Conservation (phyloP, 257 asterid species). For the Rubia yunnanensis region DNA sequence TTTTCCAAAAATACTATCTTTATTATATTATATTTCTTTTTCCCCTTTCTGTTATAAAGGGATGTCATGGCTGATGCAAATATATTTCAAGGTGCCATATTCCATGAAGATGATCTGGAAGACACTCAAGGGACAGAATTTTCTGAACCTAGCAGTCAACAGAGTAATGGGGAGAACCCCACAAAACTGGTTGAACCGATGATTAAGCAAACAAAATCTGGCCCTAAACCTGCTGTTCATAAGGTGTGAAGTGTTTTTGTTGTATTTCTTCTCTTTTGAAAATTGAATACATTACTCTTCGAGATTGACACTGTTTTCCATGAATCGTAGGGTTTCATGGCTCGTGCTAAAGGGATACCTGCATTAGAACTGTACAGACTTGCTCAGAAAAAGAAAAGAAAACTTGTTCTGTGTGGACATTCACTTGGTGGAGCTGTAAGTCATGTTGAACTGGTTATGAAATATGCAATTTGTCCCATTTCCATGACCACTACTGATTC, state of each 20-base stretch:
- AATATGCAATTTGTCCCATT: background rate
- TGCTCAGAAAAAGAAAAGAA: constrained; percentile 83
- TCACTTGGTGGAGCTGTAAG: constrained; percentile 98
- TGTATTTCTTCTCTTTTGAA: constrained; percentile 13
- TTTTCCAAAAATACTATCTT: constrained; percentile 23
- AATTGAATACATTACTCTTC: background rate
- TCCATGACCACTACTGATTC: constrained; percentile 11
- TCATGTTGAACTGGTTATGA: constrained; percentile 14
- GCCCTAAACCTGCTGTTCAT: constrained; percentile 88
- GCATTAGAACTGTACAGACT: constrained; percentile 91
- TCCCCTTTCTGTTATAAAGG: constrained; percentile 64
- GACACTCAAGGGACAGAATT: constrained; percentile 37
- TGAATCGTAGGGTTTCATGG: constrained; percentile 82
- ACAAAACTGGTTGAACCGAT: constrained; percentile 33
- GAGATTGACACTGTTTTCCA: constrained; percentile 11
- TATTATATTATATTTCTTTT: constrained; percentile 48
- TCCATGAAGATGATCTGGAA: constrained; percentile 60
- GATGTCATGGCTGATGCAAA: constrained; percentile 99
- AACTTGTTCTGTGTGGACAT: constrained; percentile 89
- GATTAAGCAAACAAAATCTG: constrained; percentile 42
- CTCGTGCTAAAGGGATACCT: constrained; percentile 99
- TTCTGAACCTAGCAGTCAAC: constrained; percentile 23
- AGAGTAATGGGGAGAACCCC: constrained; percentile 36
- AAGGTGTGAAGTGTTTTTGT: constrained; percentile 42
- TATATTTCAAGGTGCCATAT: constrained; percentile 99